Base-by-base conservation (phyloP, 495 filamentous ascomycete genomes). In the Rostrohypoxylon terebratum region DNA sequence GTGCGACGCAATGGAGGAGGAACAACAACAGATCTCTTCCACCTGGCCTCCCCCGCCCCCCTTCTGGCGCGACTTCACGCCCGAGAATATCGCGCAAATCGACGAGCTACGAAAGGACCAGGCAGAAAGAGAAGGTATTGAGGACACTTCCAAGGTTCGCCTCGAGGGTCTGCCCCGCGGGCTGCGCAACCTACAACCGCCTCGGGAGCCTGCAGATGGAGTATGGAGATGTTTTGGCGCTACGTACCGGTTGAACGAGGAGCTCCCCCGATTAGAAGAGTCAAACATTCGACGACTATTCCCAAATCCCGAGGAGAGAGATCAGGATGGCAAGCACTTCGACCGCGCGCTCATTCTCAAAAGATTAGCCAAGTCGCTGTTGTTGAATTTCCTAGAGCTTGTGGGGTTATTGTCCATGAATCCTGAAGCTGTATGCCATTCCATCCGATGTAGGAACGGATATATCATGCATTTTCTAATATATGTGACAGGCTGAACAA, bases 61-160 rank as follows among this genome's bases (percentile, higher is more conserved):
- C 3, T 94, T 97, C 83, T 98, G 93, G 88, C 91, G 92, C 69
- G 85, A 90, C 78, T 98, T 98, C 82, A 97, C 93, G 0, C 75
- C 87, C 3, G 88, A 90, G 0, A 97, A 97, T 79, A 75, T 96
- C 66, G 80, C 87, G 23, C 89, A 86, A 36, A 86, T 96, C 53
- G 83, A 91, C 38, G 73, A 84, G 72, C 84, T 75, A 75, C 84
- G 74, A 73, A 78, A 73, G 62, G 77, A 77, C 55, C 81, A 79
- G 77, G 82, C 66, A 71, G 79, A 68, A 31, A 69, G 9, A 2
- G 51, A 63, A 14, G 72, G 76, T 33, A 62, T 71, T 18, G 60
- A 71, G 54, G 68, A 69, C 67, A 66, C 57, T 28, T 62, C 63
- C 61, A 77, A 75, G 8, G 45, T 81, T 21, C 78, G 79, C 60